Evolutionary conservation across 306 rosid species (phyloP), one percentile per base, ranked within the genome.

Genomic region (Rubus idaeus): DNA sequence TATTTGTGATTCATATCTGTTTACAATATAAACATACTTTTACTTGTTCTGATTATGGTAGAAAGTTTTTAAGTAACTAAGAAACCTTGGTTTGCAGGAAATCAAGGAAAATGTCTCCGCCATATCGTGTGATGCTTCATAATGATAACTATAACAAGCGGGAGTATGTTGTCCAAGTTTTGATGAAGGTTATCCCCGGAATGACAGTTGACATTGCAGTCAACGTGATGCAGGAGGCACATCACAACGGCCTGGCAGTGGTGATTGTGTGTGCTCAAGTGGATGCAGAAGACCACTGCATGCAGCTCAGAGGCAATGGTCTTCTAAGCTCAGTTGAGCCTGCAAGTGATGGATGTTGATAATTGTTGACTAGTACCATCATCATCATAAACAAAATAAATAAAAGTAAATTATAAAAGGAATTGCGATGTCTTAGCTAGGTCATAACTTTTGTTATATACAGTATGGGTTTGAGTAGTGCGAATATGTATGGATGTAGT

Each of bases 241-340:
- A 94, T 80, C 30, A 79, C 83, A 94, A 91, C 62, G 98, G 98
- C 35, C 50, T 91, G 71, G 82, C 98, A 0, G 98, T 94, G 66
- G 98, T 91, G 39, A 94, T 94, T 49, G 79, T 90, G 39, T 94
- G 98, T 70, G 93, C 90, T 46, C 98, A 94, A 73, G 91, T 78
- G 44, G 98, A 94, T 69, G 98, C 98, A 35, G 98, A 94, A 82
- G 98, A 94, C 21, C 98, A 94, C 82, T 94, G 98, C 84, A 87
- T 81, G 96, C 97, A 94, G 76, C 80, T 94, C 23, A 84, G 98
- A 89, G 98, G 98, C 80, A 94, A 87, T 75, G 98, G 98, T 46
- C 98, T 94, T 78, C 74, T 88, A 26, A 94, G 98, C 74, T 81
- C 98, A 57, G 87, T 94, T 41, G 98, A 94, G 77, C 98, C 98